A percentile compares a stretch with the other conserved stretches of the same genome.
phyloP scores from a whole-genome alignment of 225 moss, liverwort and hornwort species.

The Antitrichia curtipendula region DNA sequence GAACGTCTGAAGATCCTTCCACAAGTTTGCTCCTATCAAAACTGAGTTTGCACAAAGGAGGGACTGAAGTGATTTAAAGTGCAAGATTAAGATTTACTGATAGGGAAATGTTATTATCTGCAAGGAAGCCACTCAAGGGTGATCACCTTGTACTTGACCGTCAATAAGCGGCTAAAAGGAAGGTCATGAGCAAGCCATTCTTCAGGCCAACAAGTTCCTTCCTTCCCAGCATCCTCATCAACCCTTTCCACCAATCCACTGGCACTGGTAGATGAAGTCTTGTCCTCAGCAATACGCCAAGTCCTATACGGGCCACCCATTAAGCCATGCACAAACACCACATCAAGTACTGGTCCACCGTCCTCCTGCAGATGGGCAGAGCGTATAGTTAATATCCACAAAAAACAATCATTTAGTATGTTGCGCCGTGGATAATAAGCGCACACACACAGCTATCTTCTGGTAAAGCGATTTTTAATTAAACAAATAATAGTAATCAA shows the following conservation, averaged over 20 bases:
- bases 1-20: constrained; percentile 5
- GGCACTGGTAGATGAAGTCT: constrained; percentile 66
- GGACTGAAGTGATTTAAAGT: background rate
- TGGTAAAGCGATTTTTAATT: background rate
- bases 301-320: constrained; percentile 94
- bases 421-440: background rate
- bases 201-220: constrained; percentile 95
- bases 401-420: background rate
- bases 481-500: background rate
- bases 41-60: background rate
- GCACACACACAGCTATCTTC: background rate
- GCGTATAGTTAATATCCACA: background rate
- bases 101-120: background rate
- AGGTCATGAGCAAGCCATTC: constrained; percentile 89
- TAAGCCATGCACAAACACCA: constrained; percentile 96
- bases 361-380: constrained; percentile 17
- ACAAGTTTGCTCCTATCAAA: background rate
- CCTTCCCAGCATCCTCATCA: constrained; percentile 79
- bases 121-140: background rate
- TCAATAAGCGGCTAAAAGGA: constrained; percentile 72
- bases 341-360: constrained; percentile 68
- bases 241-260: constrained; percentile 66
- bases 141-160: constrained; percentile 90
- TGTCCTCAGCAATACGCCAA: constrained; percentile 91
- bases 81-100: background rate